Percentiles rank a stretch among this genome's conserved stretches.
Conservation (phyloP, 1,284 basidiomycete species). For the Heliocybe sulcata region DNA sequence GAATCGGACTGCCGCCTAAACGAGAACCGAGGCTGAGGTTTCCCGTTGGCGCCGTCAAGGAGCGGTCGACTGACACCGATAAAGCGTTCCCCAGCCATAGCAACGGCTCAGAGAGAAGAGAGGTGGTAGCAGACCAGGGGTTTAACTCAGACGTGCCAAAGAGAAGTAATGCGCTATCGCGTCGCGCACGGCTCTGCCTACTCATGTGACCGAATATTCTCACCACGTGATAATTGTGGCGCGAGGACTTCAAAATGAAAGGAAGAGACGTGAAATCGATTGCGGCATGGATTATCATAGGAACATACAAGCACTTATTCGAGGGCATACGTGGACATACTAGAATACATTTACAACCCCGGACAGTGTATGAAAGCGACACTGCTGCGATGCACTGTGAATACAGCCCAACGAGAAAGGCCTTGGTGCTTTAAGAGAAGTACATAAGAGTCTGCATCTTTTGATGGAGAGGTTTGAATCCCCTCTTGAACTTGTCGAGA, state of each 20-base stretch:
- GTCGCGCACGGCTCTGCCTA: too few species aligned
- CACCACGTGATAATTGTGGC: not conserved
- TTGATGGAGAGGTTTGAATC: conserved; percentile 49
- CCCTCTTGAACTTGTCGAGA: conserved; percentile 44
- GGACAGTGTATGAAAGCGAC: too few species aligned
- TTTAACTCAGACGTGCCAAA: too few species aligned
- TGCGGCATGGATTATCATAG: too few species aligned
- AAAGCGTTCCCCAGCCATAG: not conserved
- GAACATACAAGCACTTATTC: too few species aligned
- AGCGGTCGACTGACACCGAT: not conserved
- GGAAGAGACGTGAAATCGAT: too few species aligned
- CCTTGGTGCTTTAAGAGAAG: conserved; percentile 36
- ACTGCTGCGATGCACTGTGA: not conserved
- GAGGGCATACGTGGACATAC: too few species aligned
- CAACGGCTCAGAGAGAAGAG: too few species aligned
- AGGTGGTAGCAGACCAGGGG: too few species aligned
- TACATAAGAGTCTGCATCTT: conserved; percentile 54
- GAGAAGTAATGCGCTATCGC: too few species aligned
- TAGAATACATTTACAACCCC: too few species aligned
- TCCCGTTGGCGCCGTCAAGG: not conserved
- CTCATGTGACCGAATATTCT: not conserved
- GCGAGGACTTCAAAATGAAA: too few species aligned
- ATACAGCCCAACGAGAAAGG: not conserved
- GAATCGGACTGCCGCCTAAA: not conserved
- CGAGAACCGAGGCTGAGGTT: not conserved